Percentiles rank a stretch among this genome's conserved stretches.
Conservation (phyloP, 2,329 filamentous ascomycete genomes). For the Ophiostoma pallidulum region DNA sequence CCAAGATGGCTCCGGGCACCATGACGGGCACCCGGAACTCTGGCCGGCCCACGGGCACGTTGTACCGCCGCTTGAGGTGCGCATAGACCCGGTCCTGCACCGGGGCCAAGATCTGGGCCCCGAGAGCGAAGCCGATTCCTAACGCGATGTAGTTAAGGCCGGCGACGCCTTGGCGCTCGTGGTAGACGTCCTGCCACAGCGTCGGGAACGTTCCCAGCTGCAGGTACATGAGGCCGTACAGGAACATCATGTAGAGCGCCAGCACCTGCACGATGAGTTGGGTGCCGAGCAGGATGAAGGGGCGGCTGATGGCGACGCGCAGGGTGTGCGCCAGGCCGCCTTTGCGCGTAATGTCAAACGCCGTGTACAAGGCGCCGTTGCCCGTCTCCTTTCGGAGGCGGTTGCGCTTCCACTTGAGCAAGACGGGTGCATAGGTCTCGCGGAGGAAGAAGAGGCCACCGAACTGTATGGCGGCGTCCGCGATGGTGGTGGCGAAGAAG, state of each 20-base stretch:
- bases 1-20: conserved; percentile 30
- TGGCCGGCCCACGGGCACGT: conserved; percentile 24
- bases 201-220: conserved; percentile 39
- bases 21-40: conserved; percentile 36
- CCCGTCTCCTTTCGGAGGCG: conserved; percentile 49
- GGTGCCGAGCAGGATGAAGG: conserved; percentile 40
- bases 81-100: conserved; percentile 38
- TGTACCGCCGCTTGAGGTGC: conserved; percentile 32
- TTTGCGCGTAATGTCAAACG: conserved; percentile 38
- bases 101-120: conserved; percentile 43
- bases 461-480: conserved; percentile 44
- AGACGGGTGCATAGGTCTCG: conserved; percentile 24
- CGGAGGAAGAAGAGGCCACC: conserved; percentile 48
- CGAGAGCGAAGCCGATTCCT: conserved; percentile 22
- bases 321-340: conserved; percentile 15
- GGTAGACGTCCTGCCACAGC: conserved; percentile 33
- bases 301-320: conserved; percentile 35
- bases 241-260: conserved; percentile 34
- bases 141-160: conserved; percentile 31
- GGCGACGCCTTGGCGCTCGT: conserved; percentile 23
- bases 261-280: conserved; percentile 44
- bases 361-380: conserved; percentile 37
- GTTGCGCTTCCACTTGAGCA: conserved; percentile 29
- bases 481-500: conserved; percentile 55
- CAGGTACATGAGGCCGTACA: conserved; percentile 44